Evolutionary conservation across 1,284 basidiomycete species (phyloP).

Genomic region (Coniophora puteana): DNA sequence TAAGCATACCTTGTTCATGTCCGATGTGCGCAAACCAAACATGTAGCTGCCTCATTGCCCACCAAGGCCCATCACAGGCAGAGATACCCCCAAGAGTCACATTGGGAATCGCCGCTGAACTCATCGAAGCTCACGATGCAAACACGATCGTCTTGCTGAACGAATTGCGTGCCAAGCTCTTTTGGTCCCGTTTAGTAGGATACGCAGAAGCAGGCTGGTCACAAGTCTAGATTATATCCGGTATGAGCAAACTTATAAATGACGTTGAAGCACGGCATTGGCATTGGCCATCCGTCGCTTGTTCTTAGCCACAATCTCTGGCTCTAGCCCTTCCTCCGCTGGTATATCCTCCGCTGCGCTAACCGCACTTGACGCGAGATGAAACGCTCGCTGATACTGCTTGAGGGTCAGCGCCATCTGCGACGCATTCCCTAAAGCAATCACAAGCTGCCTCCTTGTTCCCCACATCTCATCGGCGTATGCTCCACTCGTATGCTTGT

Average conservation of each 20-base stretch:
- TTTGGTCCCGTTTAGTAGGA: no score
- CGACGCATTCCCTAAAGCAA: slow-evolving; percentile 28
- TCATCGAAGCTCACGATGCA: slow-evolving; percentile 87
- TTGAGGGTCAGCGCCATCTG: slow-evolving; percentile 24
- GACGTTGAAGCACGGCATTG: slow-evolving; percentile 2
- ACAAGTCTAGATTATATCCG: no score
- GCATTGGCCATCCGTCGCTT: slow-evolving; percentile 19
- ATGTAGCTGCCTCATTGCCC: background rate
- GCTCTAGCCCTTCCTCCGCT: slow-evolving; percentile 10
- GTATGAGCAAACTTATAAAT: no score
- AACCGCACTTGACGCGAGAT: slow-evolving; percentile 20
- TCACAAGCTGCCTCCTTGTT: slow-evolving; percentile 22
- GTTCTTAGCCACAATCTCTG: slow-evolving; percentile 17
- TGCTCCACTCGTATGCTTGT: slow-evolving; percentile 17
- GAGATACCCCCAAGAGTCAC: slow-evolving; percentile 90
- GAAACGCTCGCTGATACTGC: slow-evolving; percentile 19
- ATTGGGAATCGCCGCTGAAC: slow-evolving; percentile 91
- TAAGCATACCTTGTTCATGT: slow-evolving; percentile 7
- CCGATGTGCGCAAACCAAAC: background rate
- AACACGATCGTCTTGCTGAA: slow-evolving; percentile 82
- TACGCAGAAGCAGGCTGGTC: no score
- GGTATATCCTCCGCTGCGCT: slow-evolving; percentile 11
- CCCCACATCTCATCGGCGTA: slow-evolving; percentile 16
- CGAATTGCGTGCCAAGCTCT: slow-evolving; percentile 81
- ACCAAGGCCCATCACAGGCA: slow-evolving; percentile 76